Percentiles rank a stretch among this genome's conserved stretches.
These are phyloP conservation scores for Usnea hakonensis DNA, from an alignment of 495 filamentous ascomycete genomes.

Conservation along the genomic window DNA sequence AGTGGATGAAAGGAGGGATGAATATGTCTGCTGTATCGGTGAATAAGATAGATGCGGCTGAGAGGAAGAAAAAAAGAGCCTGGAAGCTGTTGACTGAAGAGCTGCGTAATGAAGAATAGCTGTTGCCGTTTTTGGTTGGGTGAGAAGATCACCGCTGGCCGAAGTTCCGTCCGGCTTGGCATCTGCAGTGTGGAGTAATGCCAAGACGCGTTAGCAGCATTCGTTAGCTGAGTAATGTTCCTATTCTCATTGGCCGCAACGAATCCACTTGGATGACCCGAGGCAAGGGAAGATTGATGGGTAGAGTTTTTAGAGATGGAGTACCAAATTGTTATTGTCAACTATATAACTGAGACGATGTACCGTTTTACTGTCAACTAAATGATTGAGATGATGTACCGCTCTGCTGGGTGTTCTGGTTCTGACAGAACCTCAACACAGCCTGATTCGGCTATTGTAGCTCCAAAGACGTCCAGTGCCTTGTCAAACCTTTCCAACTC, in stretches of 20 bases:
- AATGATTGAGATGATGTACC: neutral
- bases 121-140: neutral
- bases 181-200: no score
- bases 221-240: no score
- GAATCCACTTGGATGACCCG: no score
- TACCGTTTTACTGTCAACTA: no score
- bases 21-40: neutral
- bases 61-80: neutral
- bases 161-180: constrained; percentile 1
- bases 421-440: neutral
- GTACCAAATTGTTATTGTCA: no score
- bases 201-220: no score
- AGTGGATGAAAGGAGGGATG: neutral
- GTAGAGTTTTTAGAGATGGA: no score
- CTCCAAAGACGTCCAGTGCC: neutral
- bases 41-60: constrained; percentile 8
- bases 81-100: neutral
- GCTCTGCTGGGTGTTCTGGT: neutral
- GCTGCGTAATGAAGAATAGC: neutral
- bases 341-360: no score
- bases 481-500: neutral
- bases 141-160: neutral
- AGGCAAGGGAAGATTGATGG: no score
- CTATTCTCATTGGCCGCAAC: no score
- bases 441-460: neutral